A percentile compares a stretch with the other conserved stretches of the same genome.
phyloP scores from a whole-genome alignment of 2,329 filamentous ascomycete genomes.

The Colletotrichum cordylinicola region DNA sequence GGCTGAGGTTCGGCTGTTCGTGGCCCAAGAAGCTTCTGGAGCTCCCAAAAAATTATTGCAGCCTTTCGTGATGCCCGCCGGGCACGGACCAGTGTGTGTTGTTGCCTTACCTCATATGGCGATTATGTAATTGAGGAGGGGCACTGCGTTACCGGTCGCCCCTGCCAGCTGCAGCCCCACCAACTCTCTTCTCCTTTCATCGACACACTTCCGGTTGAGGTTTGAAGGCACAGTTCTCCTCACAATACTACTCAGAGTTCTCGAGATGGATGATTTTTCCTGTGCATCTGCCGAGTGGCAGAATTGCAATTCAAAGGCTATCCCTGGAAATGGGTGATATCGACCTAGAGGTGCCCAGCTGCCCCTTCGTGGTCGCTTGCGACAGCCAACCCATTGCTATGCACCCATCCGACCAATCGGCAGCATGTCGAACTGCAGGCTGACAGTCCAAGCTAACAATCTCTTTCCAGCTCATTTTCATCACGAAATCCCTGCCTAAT shows the following conservation, averaged over 20 bases:
- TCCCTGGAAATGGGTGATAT: background rate
- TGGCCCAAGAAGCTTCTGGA: conserved; percentile 42
- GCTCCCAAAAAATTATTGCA: conserved; percentile 58
- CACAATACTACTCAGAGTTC: background rate
- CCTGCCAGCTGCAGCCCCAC: background rate
- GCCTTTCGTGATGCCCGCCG: conserved; percentile 37
- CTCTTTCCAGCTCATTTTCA: background rate
- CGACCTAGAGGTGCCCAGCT: background rate
- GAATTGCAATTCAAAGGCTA: fast-evolving
- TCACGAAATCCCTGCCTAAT: background rate
- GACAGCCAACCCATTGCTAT: background rate
- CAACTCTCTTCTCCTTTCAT: background rate
- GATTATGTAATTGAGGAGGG: conserved; percentile 24
- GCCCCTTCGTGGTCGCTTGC: background rate
- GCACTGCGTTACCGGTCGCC: background rate
- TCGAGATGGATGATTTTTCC: background rate
- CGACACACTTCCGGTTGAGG: background rate
- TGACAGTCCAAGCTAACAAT: background rate
- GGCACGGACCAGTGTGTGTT: conserved; percentile 24
- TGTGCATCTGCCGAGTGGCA: background rate
- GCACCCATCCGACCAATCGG: background rate
- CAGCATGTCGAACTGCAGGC: background rate
- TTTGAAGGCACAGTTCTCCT: background rate
- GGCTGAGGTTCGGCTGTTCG: conserved; percentile 18
- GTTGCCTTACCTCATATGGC: conserved; percentile 10